Evolutionary conservation across 2,329 filamentous ascomycete species (phyloP), one percentile per base, ranked within the genome.

Genomic region (Colletotrichum aenigma): DNA sequence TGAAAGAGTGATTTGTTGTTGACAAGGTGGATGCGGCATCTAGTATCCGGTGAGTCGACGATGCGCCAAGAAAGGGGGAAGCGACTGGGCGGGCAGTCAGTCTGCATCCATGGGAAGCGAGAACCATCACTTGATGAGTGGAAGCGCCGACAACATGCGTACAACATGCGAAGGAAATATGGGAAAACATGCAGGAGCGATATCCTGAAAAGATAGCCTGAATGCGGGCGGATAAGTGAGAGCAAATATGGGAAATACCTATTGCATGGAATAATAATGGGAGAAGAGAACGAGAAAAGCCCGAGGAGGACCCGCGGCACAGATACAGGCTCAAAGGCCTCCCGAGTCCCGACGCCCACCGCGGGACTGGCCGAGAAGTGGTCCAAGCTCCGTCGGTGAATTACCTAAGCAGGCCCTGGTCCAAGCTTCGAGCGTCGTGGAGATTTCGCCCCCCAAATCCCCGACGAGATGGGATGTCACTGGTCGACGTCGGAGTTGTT

Each of bases 41-140:
- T 61, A 36, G 30, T 26, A 58, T 52, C 73, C 73, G 73, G 73
- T 67, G 69, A 75, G 62, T 73, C 73, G 61, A 73, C n/a, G 58
- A 58, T 73, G 73, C 64, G 70, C 64, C 73, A 60, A 75, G 64
- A 73, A 73, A 60, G 28, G 55, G 48, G 52, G 21, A 58, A 16
- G 24, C 38, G 56, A 16, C 48, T 36, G 32, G 48, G 15, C 58
- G 32, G 48, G 15, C 58, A 30, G 62, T 75, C 61, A 55, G 36
- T 70, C 62, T 68, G 70, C 70, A 52, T 30, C 70, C 30, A 48
- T 60, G 26, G 56, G 13, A 7, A 52, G 36, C 32, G 43, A 38
- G 18, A 56, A n/a, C 56, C 70, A 73, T 75, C 69, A 73, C 73
- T 73, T 52, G 58, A 75, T 68, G 43, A 52, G 43, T 52, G 62